Conservation (phyloP, 495 filamentous ascomycete species). For the Barbatosphaeria neglecta region DNA sequence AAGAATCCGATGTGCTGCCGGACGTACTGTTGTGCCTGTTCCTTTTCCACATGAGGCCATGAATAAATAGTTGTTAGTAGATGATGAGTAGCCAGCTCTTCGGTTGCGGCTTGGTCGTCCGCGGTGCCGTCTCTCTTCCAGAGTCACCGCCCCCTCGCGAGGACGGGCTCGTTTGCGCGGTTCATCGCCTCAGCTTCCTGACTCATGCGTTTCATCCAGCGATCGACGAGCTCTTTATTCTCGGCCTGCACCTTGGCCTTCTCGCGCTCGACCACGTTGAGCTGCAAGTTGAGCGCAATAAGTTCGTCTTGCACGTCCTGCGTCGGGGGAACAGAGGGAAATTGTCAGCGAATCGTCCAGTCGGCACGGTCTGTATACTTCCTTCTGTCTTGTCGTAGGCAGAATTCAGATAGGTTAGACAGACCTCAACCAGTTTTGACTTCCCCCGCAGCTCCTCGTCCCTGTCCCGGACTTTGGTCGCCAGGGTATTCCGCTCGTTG, state of each 20-base stretch:
- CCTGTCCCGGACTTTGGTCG: slow-evolving; percentile 57
- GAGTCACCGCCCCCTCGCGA: not conserved
- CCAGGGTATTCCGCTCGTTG: slow-evolving; percentile 47
- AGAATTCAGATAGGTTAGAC: too few relatives aligned
- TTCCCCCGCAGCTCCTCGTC: slow-evolving; percentile 81
- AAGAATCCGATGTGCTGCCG: too few relatives aligned
- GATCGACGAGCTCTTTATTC: slow-evolving; percentile 76
- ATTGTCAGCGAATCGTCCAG: too few relatives aligned
- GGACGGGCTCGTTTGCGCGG: slow-evolving; percentile 30
- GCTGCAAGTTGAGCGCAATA: slow-evolving; percentile 69
- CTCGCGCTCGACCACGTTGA: slow-evolving; percentile 72
- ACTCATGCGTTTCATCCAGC: slow-evolving; percentile 82
- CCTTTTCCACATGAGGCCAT: too few relatives aligned
- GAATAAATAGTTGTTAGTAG: not conserved
- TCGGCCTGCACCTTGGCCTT: slow-evolving; percentile 59
- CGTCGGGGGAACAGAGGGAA: too few relatives aligned
- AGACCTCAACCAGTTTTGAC: slow-evolving; percentile 64
- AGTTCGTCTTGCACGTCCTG: slow-evolving; percentile 86
- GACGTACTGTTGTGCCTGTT: too few relatives aligned
- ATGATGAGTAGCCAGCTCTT: not conserved
- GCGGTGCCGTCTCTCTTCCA: not conserved
- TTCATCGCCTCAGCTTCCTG: slow-evolving; percentile 87
- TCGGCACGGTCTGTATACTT: not conserved
- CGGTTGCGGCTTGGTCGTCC: not conserved
- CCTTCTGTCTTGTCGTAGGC: too few relatives aligned